phyloP scores from a whole-genome alignment of 768 basidiomycete genomes.

The Coprinellus micaceus region DNA sequence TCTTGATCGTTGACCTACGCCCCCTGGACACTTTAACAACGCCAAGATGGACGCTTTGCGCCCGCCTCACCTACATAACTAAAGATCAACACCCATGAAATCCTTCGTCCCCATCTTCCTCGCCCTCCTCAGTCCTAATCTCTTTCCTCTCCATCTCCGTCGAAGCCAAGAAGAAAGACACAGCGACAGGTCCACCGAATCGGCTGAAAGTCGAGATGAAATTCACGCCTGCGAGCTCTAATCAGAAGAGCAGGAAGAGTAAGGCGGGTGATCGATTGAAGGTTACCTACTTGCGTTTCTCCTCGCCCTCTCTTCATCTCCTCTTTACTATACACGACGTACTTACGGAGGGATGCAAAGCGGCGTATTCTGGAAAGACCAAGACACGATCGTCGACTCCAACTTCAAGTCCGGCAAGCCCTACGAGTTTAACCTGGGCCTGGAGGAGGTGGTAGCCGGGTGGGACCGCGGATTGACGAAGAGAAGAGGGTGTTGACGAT shows the following conservation, averaged over 20 bases:
- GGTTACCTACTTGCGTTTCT: slow-evolving; percentile 1
- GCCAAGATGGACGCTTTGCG: background rate
- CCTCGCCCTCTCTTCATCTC: background rate
- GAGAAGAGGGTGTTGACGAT: background rate
- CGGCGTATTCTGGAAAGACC: background rate
- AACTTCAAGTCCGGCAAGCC: slow-evolving; percentile 3
- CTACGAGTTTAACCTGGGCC: slow-evolving; percentile 1
- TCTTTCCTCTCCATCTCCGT: background rate
- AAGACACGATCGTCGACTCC: slow-evolving; percentile 1
- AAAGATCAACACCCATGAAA: background rate
- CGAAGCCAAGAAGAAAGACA: background rate
- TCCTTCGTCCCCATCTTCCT: background rate
- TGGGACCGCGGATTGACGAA: background rate
- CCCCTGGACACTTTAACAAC: background rate
- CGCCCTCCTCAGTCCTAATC: background rate
- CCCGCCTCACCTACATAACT: background rate
- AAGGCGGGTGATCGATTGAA: slow-evolving; percentile 3
- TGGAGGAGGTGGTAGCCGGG: background rate
- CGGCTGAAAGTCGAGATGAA: background rate
- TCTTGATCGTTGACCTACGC: too few species aligned
- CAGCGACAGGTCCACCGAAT: background rate
- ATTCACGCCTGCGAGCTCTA: background rate
- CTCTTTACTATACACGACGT: background rate
- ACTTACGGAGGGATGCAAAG: background rate
- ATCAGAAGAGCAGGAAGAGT: background rate